A percentile compares a stretch with the other conserved stretches of the same genome.
phyloP scores from a whole-genome alignment of 192 early-diverging fungal species.

The Coemansia sp. region DNA sequence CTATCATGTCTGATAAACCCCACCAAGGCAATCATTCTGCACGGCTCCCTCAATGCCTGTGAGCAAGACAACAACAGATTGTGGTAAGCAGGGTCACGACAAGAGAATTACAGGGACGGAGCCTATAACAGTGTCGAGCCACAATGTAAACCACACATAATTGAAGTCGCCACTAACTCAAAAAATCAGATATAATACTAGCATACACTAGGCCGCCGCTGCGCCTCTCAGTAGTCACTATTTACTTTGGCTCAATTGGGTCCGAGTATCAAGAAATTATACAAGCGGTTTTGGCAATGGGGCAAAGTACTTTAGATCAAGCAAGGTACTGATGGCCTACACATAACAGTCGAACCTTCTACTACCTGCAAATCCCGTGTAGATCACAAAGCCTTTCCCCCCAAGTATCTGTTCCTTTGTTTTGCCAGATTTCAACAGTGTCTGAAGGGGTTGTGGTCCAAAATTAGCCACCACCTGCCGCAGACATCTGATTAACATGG shows the following conservation, averaged over 20 bases:
- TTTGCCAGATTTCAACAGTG: too few species aligned
- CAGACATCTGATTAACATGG: too few species aligned
- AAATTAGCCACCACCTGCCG: too few species aligned
- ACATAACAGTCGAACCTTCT: too few species aligned
- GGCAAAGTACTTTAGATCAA: too few species aligned
- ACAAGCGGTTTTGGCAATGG: too few species aligned
- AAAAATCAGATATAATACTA: too few species aligned
- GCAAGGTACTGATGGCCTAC: too few species aligned
- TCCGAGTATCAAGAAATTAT: not conserved
- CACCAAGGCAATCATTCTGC: not conserved
- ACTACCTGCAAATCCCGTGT: too few species aligned
- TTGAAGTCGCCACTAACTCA: not conserved
- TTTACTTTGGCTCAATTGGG: not conserved
- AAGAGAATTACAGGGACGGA: not conserved
- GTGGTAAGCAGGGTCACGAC: not conserved
- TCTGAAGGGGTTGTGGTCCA: too few species aligned
- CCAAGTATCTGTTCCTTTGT: too few species aligned
- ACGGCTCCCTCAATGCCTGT: not conserved
- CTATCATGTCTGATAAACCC: not conserved
- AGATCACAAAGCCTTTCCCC: too few species aligned
- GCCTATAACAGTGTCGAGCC: not conserved
- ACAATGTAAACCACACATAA: not conserved
- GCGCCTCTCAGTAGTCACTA: not conserved
- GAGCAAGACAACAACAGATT: not conserved
- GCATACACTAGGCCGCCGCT: not conserved